These are phyloP conservation scores for Groenewaldozyma auringiensis DNA, from an alignment of 1,139 yeast genomes.

Conservation along the genomic window DNA sequence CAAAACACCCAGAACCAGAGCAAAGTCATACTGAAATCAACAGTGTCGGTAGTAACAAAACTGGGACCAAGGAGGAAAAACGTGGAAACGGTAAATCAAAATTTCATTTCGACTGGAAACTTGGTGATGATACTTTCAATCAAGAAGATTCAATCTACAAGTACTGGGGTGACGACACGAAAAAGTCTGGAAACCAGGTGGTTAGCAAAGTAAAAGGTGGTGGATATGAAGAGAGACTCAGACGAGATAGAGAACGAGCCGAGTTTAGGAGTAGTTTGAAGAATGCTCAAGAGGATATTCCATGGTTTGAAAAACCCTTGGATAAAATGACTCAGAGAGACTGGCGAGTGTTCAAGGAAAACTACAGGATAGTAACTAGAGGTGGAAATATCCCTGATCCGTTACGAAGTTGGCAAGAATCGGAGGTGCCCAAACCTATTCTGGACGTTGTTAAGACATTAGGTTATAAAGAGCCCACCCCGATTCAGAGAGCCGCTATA, in stretches of 20 bases:
- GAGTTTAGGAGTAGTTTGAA: conserved; percentile 15
- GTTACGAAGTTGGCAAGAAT: conserved; percentile 65
- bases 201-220: conserved; percentile 19
- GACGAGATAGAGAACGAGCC: conserved; percentile 15
- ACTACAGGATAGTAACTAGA: conserved; percentile 55
- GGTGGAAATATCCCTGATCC: conserved; percentile 54
- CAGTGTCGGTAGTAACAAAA: neutral
- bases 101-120: conserved; percentile 67
- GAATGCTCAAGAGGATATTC: conserved; percentile 33
- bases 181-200: neutral
- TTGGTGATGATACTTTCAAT: conserved; percentile 54
- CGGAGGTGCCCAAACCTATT: conserved; percentile 42
- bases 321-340: conserved; percentile 69
- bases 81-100: conserved; percentile 23
- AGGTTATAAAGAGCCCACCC: conserved; percentile 62
- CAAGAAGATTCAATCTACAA: conserved; percentile 38
- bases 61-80: conserved; percentile 8
- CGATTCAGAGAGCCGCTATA: conserved; percentile 82
- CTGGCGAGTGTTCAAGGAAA: conserved; percentile 85
- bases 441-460: conserved; percentile 35
- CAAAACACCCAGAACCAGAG: neutral
- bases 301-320: conserved; percentile 65
- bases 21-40: neutral
- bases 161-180: conserved; percentile 3
- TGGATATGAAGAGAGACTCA: conserved; percentile 25